These are phyloP conservation scores for Thraustochytrium striatum DNA, from an alignment of 352 stramenopile genomes.

Conservation along the genomic window DNA sequence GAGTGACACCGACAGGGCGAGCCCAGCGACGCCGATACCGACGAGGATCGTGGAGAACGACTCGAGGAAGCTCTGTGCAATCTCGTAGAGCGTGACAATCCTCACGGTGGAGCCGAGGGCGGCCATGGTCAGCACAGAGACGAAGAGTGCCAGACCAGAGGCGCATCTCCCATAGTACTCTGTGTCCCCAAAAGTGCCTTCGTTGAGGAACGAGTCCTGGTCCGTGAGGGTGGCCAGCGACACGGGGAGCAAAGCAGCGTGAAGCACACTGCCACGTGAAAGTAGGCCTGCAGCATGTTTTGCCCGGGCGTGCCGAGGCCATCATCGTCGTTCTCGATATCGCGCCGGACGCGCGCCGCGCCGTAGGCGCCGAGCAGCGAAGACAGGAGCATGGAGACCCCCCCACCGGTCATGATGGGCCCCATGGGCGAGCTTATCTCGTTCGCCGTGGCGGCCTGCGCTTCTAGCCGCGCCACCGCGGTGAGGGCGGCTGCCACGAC, in stretches of 20 bases:
- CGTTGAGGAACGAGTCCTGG: constrained; percentile 26
- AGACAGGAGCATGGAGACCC: constrained; percentile 27
- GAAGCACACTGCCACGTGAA: constrained; percentile 32
- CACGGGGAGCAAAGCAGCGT: background rate
- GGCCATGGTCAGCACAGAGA: background rate
- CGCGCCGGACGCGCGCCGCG: constrained; percentile 6
- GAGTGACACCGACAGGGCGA: constrained; percentile 2
- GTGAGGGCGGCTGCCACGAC: background rate
- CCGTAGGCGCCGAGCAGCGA: constrained; percentile 25
- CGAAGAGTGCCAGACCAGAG: background rate
- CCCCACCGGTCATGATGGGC: constrained; percentile 38
- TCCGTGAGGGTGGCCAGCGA: constrained; percentile 20
- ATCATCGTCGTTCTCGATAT: constrained; percentile 40
- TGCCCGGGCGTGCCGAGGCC: constrained; percentile 45
- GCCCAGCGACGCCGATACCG: constrained; percentile 21
- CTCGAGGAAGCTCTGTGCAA: constrained; percentile 46
- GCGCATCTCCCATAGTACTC: background rate
- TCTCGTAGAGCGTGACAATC: constrained; percentile 44
- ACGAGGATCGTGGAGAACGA: constrained; percentile 38
- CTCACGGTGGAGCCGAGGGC: constrained; percentile 4
- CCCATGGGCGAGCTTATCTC: background rate
- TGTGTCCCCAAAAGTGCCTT: constrained; percentile 33
- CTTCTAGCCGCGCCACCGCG: background rate
- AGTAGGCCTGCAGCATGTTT: constrained; percentile 37
- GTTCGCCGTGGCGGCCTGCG: constrained; percentile 14